phyloP scores from a whole-genome alignment of 805 yeast species.

The Millerozyma miso region DNA sequence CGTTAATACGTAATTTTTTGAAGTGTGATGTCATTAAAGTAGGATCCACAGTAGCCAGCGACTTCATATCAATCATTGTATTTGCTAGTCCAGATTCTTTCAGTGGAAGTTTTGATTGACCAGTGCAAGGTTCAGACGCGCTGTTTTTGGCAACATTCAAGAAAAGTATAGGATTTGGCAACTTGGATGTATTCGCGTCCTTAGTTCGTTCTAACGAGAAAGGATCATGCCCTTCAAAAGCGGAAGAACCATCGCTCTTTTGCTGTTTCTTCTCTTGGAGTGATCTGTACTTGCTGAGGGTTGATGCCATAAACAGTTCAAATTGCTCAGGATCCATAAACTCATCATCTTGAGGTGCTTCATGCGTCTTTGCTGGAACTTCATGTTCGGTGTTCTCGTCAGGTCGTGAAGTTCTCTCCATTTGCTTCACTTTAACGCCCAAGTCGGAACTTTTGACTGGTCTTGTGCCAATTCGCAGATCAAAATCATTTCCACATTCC shows the following conservation, averaged over 20 bases:
- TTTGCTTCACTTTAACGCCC: not conserved
- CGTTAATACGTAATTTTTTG: constrained; percentile 40
- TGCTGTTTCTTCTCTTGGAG: constrained; percentile 12
- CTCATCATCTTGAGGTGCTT: not conserved
- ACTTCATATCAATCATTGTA: constrained; percentile 15
- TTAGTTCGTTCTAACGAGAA: not conserved
- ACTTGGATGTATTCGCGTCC: not conserved
- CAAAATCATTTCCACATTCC: not conserved
- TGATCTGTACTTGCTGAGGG: constrained; percentile 30
- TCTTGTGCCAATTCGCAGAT: not conserved
- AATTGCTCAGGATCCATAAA: constrained; percentile 22
- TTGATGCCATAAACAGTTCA: constrained; percentile 29
- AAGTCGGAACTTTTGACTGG: not conserved
- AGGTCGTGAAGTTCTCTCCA: not conserved
- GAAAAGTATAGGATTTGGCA: not conserved
- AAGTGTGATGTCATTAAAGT: constrained; percentile 34
- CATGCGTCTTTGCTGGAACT: not conserved
- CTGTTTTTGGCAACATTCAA: not conserved
- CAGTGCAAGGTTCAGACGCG: not conserved
- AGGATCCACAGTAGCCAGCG: constrained; percentile 35
- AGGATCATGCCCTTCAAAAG: not conserved
- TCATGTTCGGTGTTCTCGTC: not conserved
- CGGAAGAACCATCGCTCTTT: constrained; percentile 8
- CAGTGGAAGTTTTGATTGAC: not conserved
- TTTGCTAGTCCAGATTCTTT: not conserved